Base-by-base conservation (phyloP, 1,284 basidiomycete genomes). In the Cryptococcus sp. region DNA sequence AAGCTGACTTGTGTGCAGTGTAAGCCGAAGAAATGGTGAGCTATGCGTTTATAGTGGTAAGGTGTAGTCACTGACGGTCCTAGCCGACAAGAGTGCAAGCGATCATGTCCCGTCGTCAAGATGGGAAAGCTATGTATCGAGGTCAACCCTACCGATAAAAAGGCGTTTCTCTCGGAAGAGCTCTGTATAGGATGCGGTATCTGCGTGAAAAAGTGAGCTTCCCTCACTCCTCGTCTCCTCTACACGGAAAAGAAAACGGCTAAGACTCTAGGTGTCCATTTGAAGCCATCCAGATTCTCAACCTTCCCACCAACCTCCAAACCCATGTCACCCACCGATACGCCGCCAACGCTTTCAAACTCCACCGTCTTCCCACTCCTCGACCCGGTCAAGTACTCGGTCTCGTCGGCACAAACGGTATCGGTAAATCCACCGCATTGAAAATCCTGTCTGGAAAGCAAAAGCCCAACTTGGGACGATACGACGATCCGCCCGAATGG, bases 61-160 rank as follows among this genome's bases (percentile, higher is more conserved):
- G 25, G 25, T 31, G 7, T 19, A 5, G 19, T 31, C 23, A 24
- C 37, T 49, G 24, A 47, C 47, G 11, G n/a, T 23, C 49, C n/a
- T n/a, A 54, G 67, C 60, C 68, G 69, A 55, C 71, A 75, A 60
- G 71, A 73, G 56, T 72, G 72, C 60, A 74, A 74, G 64, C 70
- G 75, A 84, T 93, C 90, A 75, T 97, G 92, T 79, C 93, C 92
- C 34, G 93, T 97, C 46, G 92, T 95, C 49, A 91, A 91, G 78
- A 97, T 95, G 93, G 92, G 92, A 37, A 95, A 95, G 76, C 79
- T 97, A 24, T 97, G 93, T 79, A 97, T 97, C 64, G 93, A 97
- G 76, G 93, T 97, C 58, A 91, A 89, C 69, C 74, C 90, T 14
- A 80, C 84, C 14, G 88, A 94, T 76, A 94, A 93, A 79, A 95